Conservation (phyloP, 768 basidiomycete species). For the Termitomyces bulborhizus region DNA sequence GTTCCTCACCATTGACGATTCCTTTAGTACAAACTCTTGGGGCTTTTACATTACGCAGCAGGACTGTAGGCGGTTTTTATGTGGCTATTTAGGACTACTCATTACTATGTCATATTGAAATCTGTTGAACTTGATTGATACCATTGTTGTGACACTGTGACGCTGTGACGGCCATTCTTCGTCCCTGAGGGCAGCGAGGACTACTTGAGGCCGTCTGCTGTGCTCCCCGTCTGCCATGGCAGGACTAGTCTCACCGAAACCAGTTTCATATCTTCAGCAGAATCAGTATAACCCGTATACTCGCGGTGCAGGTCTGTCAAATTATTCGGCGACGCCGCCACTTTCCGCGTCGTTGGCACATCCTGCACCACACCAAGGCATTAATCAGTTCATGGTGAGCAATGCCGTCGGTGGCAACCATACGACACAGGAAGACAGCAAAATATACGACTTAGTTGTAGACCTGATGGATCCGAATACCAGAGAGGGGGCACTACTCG, state of each 20-base stretch:
- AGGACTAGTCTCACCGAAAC: conserved; percentile 58
- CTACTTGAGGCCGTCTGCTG: conserved; percentile 8
- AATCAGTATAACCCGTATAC: conserved; percentile 57
- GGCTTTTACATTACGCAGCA: conserved; percentile 37
- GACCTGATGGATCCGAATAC: conserved; percentile 77
- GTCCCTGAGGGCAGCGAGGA: conserved; percentile 8
- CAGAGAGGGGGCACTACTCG: conserved; percentile 87
- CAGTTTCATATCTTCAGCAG: conserved; percentile 60
- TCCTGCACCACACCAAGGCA: conserved; percentile 45
- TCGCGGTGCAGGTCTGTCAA: conserved; percentile 40
- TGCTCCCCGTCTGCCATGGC: conserved; percentile 38
- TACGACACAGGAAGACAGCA: conserved; percentile 48
- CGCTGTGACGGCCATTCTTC: conserved; percentile 9
- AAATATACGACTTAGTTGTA: conserved; percentile 88
- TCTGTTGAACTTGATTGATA: background rate
- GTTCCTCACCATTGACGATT: background rate
- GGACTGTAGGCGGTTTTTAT: conserved; percentile 24
- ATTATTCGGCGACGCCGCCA: conserved; percentile 61
- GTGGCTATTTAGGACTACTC: conserved; percentile 2
- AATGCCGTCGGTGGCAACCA: conserved; percentile 20
- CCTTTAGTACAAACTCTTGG: conserved; percentile 38
- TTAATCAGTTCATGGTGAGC: conserved; percentile 33
- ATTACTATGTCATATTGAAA: background rate
- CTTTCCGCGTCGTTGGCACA: conserved; percentile 48
- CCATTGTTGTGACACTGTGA: conserved; percentile 11